These are phyloP conservation scores for Glycine latifolia DNA, from an alignment of 306 rosid species.

Conservation along the genomic window DNA sequence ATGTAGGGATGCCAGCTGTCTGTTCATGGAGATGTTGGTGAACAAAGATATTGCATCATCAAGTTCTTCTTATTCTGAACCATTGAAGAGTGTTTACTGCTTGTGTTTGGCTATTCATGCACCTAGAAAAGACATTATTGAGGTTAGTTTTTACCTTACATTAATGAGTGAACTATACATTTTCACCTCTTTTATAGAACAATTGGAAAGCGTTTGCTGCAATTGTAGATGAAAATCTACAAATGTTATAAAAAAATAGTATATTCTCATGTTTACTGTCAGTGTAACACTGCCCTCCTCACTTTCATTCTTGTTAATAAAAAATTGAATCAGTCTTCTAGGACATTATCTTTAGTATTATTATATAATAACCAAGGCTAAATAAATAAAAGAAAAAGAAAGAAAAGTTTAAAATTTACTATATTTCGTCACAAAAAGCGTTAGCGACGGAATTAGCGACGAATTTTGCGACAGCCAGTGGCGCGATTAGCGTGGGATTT, in stretches of 20 bases:
- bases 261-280: conserved; percentile 18
- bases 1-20: conserved; percentile 91
- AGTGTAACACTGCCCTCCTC: no score
- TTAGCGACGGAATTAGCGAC: no score
- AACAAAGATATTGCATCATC: conserved; percentile 73
- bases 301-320: no score
- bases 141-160: conserved; percentile 57
- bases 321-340: no score
- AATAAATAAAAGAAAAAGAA: no score
- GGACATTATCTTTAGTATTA: no score
- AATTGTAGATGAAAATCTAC: not conserved
- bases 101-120: conserved; percentile 98
- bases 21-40: conserved; percentile 96
- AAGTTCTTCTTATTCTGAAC: conserved; percentile 68
- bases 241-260: not conserved
- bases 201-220: conserved; percentile 14
- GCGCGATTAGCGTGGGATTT: no score
- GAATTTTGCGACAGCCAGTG: no score
- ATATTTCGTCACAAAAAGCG: no score
- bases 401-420: no score
- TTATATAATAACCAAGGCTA: no score
- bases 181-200: conserved; percentile 8
- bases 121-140: conserved; percentile 91
- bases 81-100: conserved; percentile 88
- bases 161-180: conserved; percentile 5